phyloP scores from a whole-genome alignment of 345 rosid species.

The Turritis glabra region DNA sequence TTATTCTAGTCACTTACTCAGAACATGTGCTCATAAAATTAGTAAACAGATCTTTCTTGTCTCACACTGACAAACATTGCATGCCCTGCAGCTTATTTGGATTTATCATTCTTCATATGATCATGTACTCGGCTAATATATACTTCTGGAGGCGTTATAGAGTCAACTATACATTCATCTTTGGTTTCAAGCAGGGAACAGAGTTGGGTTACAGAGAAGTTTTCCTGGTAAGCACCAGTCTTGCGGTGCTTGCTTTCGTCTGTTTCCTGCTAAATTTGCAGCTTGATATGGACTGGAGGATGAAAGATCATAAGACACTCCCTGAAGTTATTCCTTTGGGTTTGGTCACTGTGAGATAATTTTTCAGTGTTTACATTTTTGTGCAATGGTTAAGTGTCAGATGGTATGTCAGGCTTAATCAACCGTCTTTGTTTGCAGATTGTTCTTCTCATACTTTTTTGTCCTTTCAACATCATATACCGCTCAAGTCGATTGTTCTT shows the following conservation, averaged over 20 bases:
- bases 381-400: not conserved
- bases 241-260: conserved; percentile 56
- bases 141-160: conserved; percentile 71
- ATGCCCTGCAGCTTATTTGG: conserved; percentile 67
- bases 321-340: conserved; percentile 62
- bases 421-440: conserved; percentile 33
- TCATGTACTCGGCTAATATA: conserved; percentile 55
- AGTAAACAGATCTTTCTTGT: not conserved
- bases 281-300: conserved; percentile 49
- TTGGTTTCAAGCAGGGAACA: conserved; percentile 74
- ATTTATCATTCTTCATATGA: conserved; percentile 61
- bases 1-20: conserved; percentile 3
- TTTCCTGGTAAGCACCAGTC: conserved; percentile 61
- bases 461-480: conserved; percentile 57
- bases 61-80: conserved; percentile 4
- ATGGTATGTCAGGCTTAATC: not conserved
- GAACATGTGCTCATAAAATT: not conserved
- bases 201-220: conserved; percentile 63
- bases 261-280: conserved; percentile 62
- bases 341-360: conserved; percentile 49
- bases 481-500: conserved; percentile 48
- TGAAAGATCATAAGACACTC: conserved; percentile 44
- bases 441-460: conserved; percentile 49
- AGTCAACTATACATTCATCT: conserved; percentile 71
- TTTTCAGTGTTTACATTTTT: conserved; percentile 3